A percentile compares a stretch with the other conserved stretches of the same genome.
Conservation (phyloP, 2,329 filamentous ascomycete genomes). For the Aureobasidium uvarum region DNA sequence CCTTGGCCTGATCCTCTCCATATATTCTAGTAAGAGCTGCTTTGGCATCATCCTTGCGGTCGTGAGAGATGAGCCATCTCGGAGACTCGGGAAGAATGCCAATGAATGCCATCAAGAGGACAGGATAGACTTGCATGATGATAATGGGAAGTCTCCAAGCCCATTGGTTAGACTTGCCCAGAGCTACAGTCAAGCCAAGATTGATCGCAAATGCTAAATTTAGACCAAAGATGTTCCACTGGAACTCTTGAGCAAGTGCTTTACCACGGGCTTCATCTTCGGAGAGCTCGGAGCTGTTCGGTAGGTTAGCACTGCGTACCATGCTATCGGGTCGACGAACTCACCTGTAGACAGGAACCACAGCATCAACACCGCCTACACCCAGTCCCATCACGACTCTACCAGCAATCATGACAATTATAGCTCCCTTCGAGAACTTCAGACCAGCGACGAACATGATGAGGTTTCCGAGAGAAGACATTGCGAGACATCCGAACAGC, state of each 20-base stretch:
- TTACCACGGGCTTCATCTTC: constrained; percentile 58
- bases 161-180: constrained; percentile 60
- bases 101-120: constrained; percentile 55
- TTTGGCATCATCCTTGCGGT: constrained; percentile 52
- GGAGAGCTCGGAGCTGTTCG: constrained; percentile 50
- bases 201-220: constrained; percentile 62
- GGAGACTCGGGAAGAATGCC: constrained; percentile 57
- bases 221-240: constrained; percentile 62
- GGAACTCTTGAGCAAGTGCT: constrained; percentile 62
- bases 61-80: constrained; percentile 57
- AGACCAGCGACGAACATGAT: constrained; percentile 61
- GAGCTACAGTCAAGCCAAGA: constrained; percentile 51
- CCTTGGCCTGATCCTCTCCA: constrained; percentile 51
- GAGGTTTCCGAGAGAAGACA: constrained; percentile 56
- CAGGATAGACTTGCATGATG: constrained; percentile 59
- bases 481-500: constrained; percentile 56
- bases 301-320: background rate
- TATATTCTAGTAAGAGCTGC: constrained; percentile 51
- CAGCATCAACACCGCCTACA: constrained; percentile 60
- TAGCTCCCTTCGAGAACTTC: constrained; percentile 42
- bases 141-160: constrained; percentile 62
- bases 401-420: constrained; percentile 53
- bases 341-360: constrained; percentile 58
- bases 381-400: constrained; percentile 57
- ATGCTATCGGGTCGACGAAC: background rate